These are phyloP conservation scores for Pseudoturritis turrita DNA, from an alignment of 345 rosid species.

Conservation along the genomic window DNA sequence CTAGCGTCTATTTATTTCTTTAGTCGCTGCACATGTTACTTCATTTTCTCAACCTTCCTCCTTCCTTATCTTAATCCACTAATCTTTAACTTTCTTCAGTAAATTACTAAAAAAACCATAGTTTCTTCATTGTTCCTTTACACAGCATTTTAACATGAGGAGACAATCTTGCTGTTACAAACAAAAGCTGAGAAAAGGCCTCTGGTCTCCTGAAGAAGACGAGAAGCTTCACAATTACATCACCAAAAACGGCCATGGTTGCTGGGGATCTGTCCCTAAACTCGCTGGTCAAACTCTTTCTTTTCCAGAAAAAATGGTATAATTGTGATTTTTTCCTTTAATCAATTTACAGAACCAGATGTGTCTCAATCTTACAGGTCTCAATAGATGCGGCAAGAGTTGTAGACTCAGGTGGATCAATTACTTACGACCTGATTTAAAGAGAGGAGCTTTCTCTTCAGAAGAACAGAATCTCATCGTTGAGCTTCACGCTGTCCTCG, in stretches of 20 bases:
- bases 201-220: constrained; percentile 89
- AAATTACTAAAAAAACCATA: not conserved
- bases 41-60: constrained; percentile 39
- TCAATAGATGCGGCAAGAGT: constrained; percentile 47
- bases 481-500: constrained; percentile 50
- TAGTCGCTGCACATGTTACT: constrained; percentile 25
- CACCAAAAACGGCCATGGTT: constrained; percentile 61
- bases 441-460: constrained; percentile 59
- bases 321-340: not conserved
- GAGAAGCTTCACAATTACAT: constrained; percentile 66
- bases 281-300: constrained; percentile 43
- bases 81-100: not conserved
- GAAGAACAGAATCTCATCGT: constrained; percentile 54
- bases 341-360: not conserved
- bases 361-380: constrained; percentile 13
- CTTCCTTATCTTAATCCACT: constrained; percentile 31
- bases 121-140: not conserved
- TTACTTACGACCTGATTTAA: constrained; percentile 83
- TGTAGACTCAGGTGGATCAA: constrained; percentile 89
- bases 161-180: constrained; percentile 64
- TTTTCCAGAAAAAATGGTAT: not conserved
- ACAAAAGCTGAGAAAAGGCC: constrained; percentile 73
- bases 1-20: not conserved
- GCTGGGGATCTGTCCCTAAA: constrained; percentile 82
- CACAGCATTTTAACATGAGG: constrained; percentile 42